Percentiles rank a stretch among this genome's conserved stretches.
These are phyloP conservation scores for Calocybe gangraenosa DNA, from an alignment of 768 basidiomycete genomes.

Conservation along the genomic window DNA sequence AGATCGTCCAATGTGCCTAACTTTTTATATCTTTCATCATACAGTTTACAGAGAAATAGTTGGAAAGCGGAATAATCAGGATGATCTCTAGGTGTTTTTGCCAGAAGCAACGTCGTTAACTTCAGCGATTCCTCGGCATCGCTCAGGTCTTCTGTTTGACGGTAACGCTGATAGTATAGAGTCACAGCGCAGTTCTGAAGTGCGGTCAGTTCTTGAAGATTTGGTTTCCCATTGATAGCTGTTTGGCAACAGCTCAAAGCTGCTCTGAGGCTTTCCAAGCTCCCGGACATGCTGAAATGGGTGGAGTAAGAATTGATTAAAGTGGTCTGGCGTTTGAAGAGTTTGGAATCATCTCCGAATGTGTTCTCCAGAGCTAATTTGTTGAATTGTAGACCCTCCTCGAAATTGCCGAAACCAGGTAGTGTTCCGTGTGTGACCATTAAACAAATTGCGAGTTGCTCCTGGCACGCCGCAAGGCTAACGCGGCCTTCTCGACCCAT, in stretches of 20 bases:
- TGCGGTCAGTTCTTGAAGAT: too few relatives aligned
- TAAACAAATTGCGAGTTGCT: constrained; percentile 5
- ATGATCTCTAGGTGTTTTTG: background rate
- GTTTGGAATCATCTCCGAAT: constrained; percentile 4
- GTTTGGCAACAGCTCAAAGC: too few relatives aligned
- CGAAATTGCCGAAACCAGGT: constrained; percentile 15
- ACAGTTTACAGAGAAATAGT: background rate
- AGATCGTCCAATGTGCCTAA: background rate
- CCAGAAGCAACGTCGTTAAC: background rate
- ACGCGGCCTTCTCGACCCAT: too few relatives aligned
- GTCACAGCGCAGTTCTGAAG: too few relatives aligned
- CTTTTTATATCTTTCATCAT: constrained; percentile 5
- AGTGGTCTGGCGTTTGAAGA: constrained; percentile 13
- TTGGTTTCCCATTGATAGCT: too few relatives aligned
- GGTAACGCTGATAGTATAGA: constrained; percentile 10
- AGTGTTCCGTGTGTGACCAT: background rate
- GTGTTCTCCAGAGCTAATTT: constrained; percentile 3
- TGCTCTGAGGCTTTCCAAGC: too few relatives aligned
- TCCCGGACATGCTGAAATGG: too few relatives aligned
- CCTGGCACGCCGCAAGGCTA: constrained; percentile 5
- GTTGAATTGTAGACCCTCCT: constrained; percentile 12
- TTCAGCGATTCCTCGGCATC: constrained; percentile 18
- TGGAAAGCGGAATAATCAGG: constrained; percentile 1
- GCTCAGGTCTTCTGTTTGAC: constrained; percentile 15
- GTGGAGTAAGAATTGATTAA: constrained; percentile 14